phyloP scores from a whole-genome alignment of 257 asterid species.

The Lantana camara region DNA sequence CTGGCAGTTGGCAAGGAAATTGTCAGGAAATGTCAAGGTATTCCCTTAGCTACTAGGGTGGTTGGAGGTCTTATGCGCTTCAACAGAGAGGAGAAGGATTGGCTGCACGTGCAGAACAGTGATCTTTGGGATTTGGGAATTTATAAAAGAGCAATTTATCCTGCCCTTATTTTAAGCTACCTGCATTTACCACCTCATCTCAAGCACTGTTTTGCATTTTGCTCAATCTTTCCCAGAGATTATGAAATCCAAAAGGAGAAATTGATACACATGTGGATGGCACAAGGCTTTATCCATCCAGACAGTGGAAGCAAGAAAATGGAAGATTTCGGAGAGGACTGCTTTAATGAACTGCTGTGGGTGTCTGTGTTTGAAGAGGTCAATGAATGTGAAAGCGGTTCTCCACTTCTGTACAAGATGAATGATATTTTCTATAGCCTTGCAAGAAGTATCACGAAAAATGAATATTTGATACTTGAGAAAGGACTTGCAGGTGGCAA shows the following conservation, averaged over 20 bases:
- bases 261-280: constrained; percentile 37
- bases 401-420: constrained; percentile 22
- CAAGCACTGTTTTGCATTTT: constrained; percentile 35
- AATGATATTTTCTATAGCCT: constrained; percentile 26
- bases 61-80: constrained; percentile 31
- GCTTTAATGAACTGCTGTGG: constrained; percentile 32
- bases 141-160: constrained; percentile 6
- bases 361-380: constrained; percentile 28
- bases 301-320: constrained; percentile 15
- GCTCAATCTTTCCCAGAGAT: constrained; percentile 32
- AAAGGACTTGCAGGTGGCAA: not conserved
- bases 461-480: constrained; percentile 22
- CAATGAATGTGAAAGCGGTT: constrained; percentile 8
- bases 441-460: constrained; percentile 21
- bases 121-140: constrained; percentile 27
- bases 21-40: constrained; percentile 29
- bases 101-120: constrained; percentile 30
- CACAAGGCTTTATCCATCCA: constrained; percentile 30
- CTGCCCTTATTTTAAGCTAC: constrained; percentile 31
- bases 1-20: constrained; percentile 27
- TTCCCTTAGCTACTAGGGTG: constrained; percentile 31
- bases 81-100: constrained; percentile 31
- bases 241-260: constrained; percentile 30
- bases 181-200: constrained; percentile 29
- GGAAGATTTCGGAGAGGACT: constrained; percentile 38